A percentile compares a stretch with the other conserved stretches of the same genome.
Evolutionary conservation across 2,329 filamentous ascomycete genomes (phyloP).

Genomic region (Colletotrichum tamarilloi): DNA sequence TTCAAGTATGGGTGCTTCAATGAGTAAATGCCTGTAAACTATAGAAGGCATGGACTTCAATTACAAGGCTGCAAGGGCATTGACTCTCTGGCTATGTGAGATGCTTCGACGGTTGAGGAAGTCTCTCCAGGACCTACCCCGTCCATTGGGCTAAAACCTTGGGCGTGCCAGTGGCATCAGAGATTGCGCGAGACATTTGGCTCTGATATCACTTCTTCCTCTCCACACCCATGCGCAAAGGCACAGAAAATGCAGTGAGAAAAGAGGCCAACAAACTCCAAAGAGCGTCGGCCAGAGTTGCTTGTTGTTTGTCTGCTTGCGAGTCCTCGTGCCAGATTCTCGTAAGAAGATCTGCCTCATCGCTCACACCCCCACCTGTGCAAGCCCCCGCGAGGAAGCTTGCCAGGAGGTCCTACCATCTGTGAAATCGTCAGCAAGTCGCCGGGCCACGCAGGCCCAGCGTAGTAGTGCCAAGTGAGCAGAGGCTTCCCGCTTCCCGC

Average conservation of each 20-base stretch:
- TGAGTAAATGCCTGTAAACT: neutral
- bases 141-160: no score
- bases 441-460: neutral
- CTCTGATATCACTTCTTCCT: no score
- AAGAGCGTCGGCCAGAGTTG: conserved; percentile 28
- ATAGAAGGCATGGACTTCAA: neutral
- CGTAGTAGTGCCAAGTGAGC: neutral
- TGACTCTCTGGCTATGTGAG: no score
- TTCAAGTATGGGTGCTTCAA: neutral
- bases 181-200: no score
- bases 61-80: neutral
- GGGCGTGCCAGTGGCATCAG: no score
- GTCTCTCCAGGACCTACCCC: no score
- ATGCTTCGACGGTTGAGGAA: no score
- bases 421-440: neutral
- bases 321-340: conserved; percentile 25
- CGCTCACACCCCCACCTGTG: neutral
- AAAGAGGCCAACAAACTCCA: conserved; percentile 51
- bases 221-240: conserved; percentile 60
- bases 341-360: conserved; percentile 1
- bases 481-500: neutral
- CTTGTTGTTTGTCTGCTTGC: conserved; percentile 26
- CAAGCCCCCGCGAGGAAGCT: conserved; percentile 18
- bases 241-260: conserved; percentile 62
- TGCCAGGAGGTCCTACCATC: neutral